Evolutionary conservation across 2,329 filamentous ascomycete genomes (phyloP).

Genomic region (Blastomyces parvus): DNA sequence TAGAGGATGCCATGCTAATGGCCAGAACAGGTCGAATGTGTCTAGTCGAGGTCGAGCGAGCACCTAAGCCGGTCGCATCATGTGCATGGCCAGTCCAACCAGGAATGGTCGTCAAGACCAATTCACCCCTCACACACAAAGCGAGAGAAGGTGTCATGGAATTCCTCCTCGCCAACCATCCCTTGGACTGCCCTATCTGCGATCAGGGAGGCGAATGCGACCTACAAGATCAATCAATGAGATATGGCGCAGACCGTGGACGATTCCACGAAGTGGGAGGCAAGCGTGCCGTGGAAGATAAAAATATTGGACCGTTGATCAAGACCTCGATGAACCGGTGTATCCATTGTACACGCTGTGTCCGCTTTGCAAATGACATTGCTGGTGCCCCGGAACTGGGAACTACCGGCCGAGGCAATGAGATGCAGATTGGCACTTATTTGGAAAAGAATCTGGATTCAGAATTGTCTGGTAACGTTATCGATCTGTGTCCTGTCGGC

Average conservation of each 20-base stretch:
- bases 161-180: constrained; percentile 92
- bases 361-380: constrained; percentile 95
- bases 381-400: constrained; percentile 93
- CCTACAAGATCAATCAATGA: constrained; percentile 98
- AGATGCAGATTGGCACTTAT: constrained; percentile 97
- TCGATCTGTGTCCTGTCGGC: constrained; percentile 95
- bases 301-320: constrained; percentile 95
- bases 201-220: constrained; percentile 99
- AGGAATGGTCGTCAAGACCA: constrained; percentile 98
- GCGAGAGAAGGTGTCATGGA: constrained; percentile 99
- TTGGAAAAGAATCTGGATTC: constrained; percentile 88
- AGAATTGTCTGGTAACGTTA: constrained; percentile 93
- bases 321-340: constrained; percentile 99
- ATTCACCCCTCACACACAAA: constrained; percentile 93
- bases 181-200: constrained; percentile 92
- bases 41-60: constrained; percentile 91
- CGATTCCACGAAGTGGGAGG: constrained; percentile 92
- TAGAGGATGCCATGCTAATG: constrained; percentile 5
- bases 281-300: constrained; percentile 97
- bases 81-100: constrained; percentile 98
- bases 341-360: constrained; percentile 96
- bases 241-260: constrained; percentile 90
- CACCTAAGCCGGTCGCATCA: constrained; percentile 93
- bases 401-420: constrained; percentile 88
- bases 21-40: constrained; percentile 66